These are phyloP conservation scores for Podaxis sp. DNA, from an alignment of 768 basidiomycete species.

Conservation along the genomic window DNA sequence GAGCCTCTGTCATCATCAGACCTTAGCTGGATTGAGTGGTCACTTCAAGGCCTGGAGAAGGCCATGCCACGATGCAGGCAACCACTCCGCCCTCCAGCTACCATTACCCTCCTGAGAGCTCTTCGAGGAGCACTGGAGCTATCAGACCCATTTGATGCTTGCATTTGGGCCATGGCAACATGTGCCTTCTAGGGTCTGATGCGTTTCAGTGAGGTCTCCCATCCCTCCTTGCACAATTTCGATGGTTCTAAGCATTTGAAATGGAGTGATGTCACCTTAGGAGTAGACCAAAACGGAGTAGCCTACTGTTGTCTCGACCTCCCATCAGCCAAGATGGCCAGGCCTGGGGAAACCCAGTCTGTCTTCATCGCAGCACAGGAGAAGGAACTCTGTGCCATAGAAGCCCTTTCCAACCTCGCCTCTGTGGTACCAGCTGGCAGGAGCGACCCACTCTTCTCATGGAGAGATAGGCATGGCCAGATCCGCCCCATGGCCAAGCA, in stretches of 20 bases:
- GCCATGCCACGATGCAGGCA: conserved; percentile 14
- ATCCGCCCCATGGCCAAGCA: conserved; percentile 30
- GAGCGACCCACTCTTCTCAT: conserved; percentile 35
- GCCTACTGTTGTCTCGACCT: conserved; percentile 30
- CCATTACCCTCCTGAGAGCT: conserved; percentile 29
- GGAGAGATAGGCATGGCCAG: conserved; percentile 26
- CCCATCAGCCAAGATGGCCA: conserved; percentile 36
- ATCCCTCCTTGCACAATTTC: conserved; percentile 23
- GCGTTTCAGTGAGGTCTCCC: conserved; percentile 37
- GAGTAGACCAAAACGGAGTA: conserved; percentile 23
- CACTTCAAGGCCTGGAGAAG: conserved; percentile 28
- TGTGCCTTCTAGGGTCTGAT: conserved; percentile 42
- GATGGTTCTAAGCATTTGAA: conserved; percentile 23
- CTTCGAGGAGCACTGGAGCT: conserved; percentile 23
- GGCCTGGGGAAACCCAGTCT: conserved; percentile 30
- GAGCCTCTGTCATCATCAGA: conserved; percentile 24
- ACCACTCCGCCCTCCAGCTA: conserved; percentile 33
- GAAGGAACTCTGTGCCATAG: conserved; percentile 26
- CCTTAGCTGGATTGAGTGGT: conserved; percentile 25
- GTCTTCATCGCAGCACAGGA: conserved; percentile 26
- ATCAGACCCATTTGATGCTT: conserved; percentile 35
- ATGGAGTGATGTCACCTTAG: conserved; percentile 21
- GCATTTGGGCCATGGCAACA: conserved; percentile 34
- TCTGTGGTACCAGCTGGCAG: conserved; percentile 25
- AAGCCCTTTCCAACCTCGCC: conserved; percentile 30